Evolutionary conservation across 148 eudicot genomes (phyloP).

Genomic region (Rhododendron williamsianum): DNA sequence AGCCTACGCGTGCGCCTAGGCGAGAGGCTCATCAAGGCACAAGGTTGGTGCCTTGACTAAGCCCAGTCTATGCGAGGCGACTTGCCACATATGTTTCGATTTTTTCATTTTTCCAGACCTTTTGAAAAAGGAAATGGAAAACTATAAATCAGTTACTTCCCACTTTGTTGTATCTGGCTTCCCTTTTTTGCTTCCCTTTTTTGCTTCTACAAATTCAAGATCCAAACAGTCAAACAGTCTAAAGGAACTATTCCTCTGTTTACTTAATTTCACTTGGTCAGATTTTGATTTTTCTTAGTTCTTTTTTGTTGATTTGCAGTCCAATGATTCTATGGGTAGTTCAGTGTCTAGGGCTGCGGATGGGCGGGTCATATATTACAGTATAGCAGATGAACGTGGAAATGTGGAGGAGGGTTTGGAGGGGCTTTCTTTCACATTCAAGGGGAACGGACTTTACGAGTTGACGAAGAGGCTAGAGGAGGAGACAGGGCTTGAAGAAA

Average conservation of each 20-base stretch:
- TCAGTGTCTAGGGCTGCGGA: conserved; percentile 46
- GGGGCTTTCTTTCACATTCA: conserved; percentile 36
- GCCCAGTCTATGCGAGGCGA: background rate
- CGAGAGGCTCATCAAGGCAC: too few relatives aligned
- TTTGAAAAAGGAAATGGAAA: background rate
- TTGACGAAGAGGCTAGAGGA: conserved; percentile 44
- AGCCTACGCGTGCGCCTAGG: background rate
- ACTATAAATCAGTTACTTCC: background rate
- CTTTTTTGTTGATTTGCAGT: conserved; percentile 34
- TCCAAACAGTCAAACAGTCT: background rate
- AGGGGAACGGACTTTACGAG: conserved; percentile 56
- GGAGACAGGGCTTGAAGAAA: conserved; percentile 46
- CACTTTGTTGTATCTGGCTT: background rate
- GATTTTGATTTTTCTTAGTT: background rate
- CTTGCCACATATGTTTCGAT: background rate
- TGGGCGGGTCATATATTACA: conserved; percentile 58
- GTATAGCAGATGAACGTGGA: conserved; percentile 40
- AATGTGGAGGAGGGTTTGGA: conserved; percentile 30
- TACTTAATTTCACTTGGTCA: background rate
- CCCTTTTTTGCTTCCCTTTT: background rate
- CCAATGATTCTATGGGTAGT: conserved; percentile 39
- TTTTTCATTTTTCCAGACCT: background rate
- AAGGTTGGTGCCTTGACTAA: too few relatives aligned
- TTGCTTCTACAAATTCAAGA: background rate
- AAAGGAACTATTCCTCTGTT: background rate